Base-by-base conservation (phyloP, 495 filamentous ascomycete genomes). In the Penicillium robsamsonii region DNA sequence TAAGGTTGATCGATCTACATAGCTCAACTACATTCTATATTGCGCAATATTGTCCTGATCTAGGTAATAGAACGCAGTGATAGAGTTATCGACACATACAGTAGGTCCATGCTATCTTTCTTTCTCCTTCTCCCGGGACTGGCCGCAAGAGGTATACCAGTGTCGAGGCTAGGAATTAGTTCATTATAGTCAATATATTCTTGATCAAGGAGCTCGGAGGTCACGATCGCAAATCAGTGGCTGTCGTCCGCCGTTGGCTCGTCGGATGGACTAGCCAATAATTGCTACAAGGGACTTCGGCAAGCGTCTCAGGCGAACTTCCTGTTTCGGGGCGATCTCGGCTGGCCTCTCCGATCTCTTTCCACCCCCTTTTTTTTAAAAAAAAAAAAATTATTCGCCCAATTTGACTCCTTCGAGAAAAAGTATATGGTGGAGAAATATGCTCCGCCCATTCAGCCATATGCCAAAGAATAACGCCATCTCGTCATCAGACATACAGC, bases 241-340 rank as follows among this genome's bases (percentile, higher is more conserved):
- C 42, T 24, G 18, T 53, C 40, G 42, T 27, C 30, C 24, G n/a
- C 58, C 22, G 22, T 8, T 15, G 27, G 38, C 55, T 61, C 57
- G 55, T 63, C 61, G 59, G 59, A 40, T 22, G 20, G 43, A 31
- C 40, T 41, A 50, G 50, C 64, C 64, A 67, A 67, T 54, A 65
- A 65, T 48, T 24, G 54, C 25, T 18, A 48, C 27, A 37, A 58
- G 60, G 51, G 25, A 59, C 47, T 53, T 53, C 61, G 60, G 59
- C 46, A 55, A 38, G 24, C 29, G 44, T 58, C 63, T 68, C 63
- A 50, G 47, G 43, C 58, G 62, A 61, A 48, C 65, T 66, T 66
- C 65, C 65, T 62, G 18, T 60, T 68, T 60, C 63, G 65, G 65
- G 63, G 58, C 60, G 63, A 68, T 68, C 65, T 63, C 56, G 62